Percentiles rank a stretch among this genome's conserved stretches.
Conservation (phyloP, 805 yeast species). For the Sugiyamaella lignohabitans region DNA sequence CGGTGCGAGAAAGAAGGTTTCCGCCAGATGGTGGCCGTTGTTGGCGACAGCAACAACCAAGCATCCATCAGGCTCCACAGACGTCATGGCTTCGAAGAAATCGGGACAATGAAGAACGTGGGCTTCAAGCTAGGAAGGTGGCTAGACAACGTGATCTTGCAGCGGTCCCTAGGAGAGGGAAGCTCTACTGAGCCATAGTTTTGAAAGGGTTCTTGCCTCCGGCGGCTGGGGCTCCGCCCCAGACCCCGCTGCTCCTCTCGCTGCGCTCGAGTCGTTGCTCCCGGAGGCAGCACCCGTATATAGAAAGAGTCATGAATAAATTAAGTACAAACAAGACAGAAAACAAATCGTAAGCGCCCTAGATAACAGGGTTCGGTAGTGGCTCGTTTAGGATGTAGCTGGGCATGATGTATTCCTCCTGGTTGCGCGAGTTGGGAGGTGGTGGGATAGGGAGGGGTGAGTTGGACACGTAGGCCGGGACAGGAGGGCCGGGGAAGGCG, state of each 20-base stretch:
- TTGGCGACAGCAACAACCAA: neutral
- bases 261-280: no score
- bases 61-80: conserved; percentile 5
- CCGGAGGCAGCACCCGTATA: neutral
- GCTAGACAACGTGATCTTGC: conserved; percentile 3
- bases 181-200: neutral
- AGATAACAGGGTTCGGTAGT: conserved; percentile 14
- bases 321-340: neutral
- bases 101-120: conserved; percentile 2
- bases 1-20: neutral
- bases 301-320: no score
- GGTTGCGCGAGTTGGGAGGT: conserved; percentile 7
- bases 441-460: conserved; percentile 4
- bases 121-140: conserved; percentile 7
- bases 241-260: no score
- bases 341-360: neutral
- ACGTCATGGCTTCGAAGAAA: conserved; percentile 1
- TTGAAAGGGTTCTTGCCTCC: no score
- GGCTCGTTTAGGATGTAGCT: conserved; percentile 13
- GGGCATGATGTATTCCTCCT: conserved; percentile 11
- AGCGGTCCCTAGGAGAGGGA: conserved; percentile 2
- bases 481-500: neutral
- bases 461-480: neutral
- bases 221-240: no score
- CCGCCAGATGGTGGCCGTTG: conserved; percentile 5